Evolutionary conservation across 2,329 filamentous ascomycete genomes (phyloP).

Genomic region (Raffaelea albimanens): DNA sequence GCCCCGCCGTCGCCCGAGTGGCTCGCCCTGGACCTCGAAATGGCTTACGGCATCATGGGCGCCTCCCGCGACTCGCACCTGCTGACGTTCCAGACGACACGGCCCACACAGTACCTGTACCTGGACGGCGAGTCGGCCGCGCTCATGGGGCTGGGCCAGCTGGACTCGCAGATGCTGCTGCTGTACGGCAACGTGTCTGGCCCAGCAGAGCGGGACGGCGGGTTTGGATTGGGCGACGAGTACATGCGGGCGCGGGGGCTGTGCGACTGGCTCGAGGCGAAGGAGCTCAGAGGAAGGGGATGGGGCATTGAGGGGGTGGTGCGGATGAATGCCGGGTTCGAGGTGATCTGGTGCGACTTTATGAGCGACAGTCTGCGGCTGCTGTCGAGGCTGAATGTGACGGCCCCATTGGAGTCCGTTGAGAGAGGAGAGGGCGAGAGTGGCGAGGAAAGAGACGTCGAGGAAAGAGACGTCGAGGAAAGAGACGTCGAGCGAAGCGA

Average conservation of each 20-base stretch:
- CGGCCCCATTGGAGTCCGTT: slow-evolving; percentile 27
- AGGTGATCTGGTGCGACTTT: slow-evolving; percentile 44
- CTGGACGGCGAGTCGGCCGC: slow-evolving; percentile 41
- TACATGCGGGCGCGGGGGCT: slow-evolving; percentile 36
- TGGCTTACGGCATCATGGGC: slow-evolving; percentile 46
- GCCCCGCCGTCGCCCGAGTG: slow-evolving; percentile 35
- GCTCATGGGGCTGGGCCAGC: slow-evolving; percentile 33
- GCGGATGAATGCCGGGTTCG: slow-evolving; percentile 42
- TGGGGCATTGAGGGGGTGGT: slow-evolving; percentile 41
- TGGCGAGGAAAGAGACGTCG: background rate
- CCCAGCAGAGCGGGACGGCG: slow-evolving; percentile 14
- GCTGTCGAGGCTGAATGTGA: slow-evolving; percentile 34
- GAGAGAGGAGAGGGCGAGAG: background rate
- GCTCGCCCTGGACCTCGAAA: slow-evolving; percentile 41
- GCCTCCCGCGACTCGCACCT: slow-evolving; percentile 30
- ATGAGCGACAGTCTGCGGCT: slow-evolving; percentile 30
- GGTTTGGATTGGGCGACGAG: slow-evolving; percentile 30
- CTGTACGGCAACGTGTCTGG: slow-evolving; percentile 36
- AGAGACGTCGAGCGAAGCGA: too few species aligned
- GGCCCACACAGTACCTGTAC: slow-evolving; percentile 31
- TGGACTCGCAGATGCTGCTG: slow-evolving; percentile 40
- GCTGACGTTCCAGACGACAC: slow-evolving; percentile 38
- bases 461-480: background rate
- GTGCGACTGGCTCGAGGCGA: slow-evolving; percentile 32
- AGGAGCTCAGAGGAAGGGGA: slow-evolving; percentile 30